These are phyloP conservation scores for Xylaria sp. DNA, from an alignment of 2,329 filamentous ascomycete genomes.

Conservation along the genomic window DNA sequence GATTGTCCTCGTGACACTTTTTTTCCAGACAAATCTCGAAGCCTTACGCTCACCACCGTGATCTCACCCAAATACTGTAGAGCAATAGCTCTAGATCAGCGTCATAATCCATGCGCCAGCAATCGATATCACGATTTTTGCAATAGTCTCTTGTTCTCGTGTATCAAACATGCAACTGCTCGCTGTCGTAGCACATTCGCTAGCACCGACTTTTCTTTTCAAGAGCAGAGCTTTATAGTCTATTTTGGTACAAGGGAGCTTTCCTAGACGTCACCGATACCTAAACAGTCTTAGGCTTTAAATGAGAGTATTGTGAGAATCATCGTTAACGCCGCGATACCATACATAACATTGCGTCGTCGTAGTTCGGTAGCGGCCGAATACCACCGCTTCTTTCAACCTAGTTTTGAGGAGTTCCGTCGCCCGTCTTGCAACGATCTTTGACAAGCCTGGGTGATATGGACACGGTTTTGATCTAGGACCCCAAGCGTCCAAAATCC, in stretches of 20 bases:
- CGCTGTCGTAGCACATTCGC: not conserved
- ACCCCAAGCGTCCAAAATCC: not conserved
- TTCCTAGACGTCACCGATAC: no score
- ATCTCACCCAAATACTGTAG: no score
- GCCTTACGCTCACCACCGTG: not conserved
- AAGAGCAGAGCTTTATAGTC: not conserved
- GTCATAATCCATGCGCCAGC: not conserved
- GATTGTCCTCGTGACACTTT: not conserved
- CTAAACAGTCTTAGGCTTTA: not conserved
- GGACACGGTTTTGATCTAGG: no score
- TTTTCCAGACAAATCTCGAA: not conserved
- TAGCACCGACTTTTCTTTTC: not conserved
- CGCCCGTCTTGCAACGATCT: no score
- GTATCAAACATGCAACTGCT: not conserved
- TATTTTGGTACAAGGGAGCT: not conserved
- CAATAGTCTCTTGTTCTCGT: not conserved
- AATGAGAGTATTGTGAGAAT: not conserved
- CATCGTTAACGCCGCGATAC: not conserved
- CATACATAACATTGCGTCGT: not conserved
- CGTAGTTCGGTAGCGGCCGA: no score
- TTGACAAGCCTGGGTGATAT: no score
- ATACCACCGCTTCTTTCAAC: no score
- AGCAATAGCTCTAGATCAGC: not conserved
- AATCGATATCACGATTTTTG: not conserved
- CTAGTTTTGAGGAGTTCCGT: no score